Base-by-base conservation (phyloP, 2,329 filamentous ascomycete species). In the Dothistroma pini region DNA sequence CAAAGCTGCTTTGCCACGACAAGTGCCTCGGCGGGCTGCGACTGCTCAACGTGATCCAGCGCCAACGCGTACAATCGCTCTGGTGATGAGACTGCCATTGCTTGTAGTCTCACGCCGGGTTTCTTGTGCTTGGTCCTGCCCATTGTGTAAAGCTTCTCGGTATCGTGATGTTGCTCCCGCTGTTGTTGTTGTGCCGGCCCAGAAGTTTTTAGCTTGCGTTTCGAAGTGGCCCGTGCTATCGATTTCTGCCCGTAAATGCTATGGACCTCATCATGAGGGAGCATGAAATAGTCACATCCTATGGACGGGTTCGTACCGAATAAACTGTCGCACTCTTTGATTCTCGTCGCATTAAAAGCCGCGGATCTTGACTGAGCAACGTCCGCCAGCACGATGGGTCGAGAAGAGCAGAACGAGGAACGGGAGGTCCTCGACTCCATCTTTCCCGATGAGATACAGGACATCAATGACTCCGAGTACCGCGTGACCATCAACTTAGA, bases 351-450 rank as follows among this genome's bases (percentile, higher is more conserved):
- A 6, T 29, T 6, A 29, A 29, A 29, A 29, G 6, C 6, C 25
- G 25, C 25, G 25, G 6, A 29, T 29, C 25, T 4, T 8, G 38
- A 44, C 7, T 34, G 56, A 57, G 44, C 50, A 25, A 50, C 22
- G 2, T 56, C 25, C 2, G 49, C 51, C 31, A 7, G 41, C 16
- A 70, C 56, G 58, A 83, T 83, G 80, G 80, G 80, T 29, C 68
- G 75, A 61, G 93, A 97, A 82, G 95, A 99, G 63, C 95, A 99
- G 77, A 80, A 88, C 67, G 95, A 99, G 79, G 95, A 99, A 83
- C 88, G 93, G 64, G 95, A 99, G 77, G 93, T 99, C 70, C 91
- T 99, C 74, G 91, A 96, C 74, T 97, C 93, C 63, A 99, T 99
- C 73, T 99, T 97, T 70, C 92, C 95, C 1, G 93, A 99, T 63